Conservation (phyloP, 768 basidiomycete genomes). For the Serendipita sp. region DNA sequence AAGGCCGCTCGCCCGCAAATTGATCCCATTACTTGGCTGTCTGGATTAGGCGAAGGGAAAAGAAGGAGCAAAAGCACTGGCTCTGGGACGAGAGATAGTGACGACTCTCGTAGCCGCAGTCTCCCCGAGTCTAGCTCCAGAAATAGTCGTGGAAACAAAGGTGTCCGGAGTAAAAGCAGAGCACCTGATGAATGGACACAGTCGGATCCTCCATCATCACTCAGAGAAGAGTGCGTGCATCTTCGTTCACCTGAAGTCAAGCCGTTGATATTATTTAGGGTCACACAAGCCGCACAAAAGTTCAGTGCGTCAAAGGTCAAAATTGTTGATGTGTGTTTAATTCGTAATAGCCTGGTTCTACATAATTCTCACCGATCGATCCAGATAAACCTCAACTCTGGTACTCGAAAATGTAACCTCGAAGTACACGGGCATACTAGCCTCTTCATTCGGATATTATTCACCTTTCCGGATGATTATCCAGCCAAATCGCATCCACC, state of each 20-base stretch:
- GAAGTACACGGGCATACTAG: neutral
- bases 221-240: neutral
- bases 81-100: neutral
- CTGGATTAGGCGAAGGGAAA: neutral
- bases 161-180: neutral
- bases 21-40: neutral
- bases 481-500: slow-evolving; percentile 51
- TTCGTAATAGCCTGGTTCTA: too few relatives aligned
- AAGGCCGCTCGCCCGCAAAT: neutral
- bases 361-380: neutral
- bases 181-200: neutral
- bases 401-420: slow-evolving; percentile 1
- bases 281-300: neutral
- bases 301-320: neutral
- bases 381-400: neutral
- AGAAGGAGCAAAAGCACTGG: neutral
- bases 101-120: neutral
- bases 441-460: slow-evolving; percentile 70
- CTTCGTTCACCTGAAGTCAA: neutral
- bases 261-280: neutral
- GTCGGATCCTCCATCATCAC: neutral
- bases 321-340: slow-evolving; percentile 2
- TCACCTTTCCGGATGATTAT: slow-evolving; percentile 77
- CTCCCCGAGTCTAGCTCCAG: neutral
- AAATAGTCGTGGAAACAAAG: neutral